Evolutionary conservation across 257 asterid species (phyloP).

Genomic region (Nemophila menziesii): DNA sequence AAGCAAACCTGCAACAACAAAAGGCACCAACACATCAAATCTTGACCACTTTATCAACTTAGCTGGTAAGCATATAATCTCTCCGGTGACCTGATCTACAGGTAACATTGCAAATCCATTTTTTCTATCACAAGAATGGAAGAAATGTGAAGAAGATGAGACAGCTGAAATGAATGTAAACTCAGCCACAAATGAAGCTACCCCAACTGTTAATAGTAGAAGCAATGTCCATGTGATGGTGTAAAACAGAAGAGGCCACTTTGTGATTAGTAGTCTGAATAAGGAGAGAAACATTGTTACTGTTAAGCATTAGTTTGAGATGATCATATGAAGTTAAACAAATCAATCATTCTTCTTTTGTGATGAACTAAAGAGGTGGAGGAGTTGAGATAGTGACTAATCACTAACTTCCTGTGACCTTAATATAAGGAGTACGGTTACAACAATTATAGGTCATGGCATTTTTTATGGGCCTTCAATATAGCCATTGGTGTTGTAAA

Average conservation of each 20-base stretch:
- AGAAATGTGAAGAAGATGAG: neutral
- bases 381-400: too few species aligned
- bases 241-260: neutral
- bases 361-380: neutral
- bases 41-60: neutral
- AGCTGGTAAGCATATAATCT: neutral
- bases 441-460: too few species aligned
- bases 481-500: too few species aligned
- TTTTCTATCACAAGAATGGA: neutral
- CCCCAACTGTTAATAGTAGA: conserved; percentile 1
- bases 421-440: too few species aligned
- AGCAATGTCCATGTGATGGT: conserved; percentile 2
- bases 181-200: neutral
- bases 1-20: neutral
- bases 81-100: neutral
- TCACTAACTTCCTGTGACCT: neutral
- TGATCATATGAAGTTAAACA: neutral
- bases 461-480: too few species aligned
- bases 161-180: neutral
- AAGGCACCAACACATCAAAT: neutral
- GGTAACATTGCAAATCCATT: neutral
- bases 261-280: neutral
- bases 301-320: too few species aligned
- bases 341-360: neutral
- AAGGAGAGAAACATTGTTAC: conserved; percentile 2